These are phyloP conservation scores for Cupressus sempervirens DNA, from an alignment of 75 land plant genomes.

Conservation along the genomic window DNA sequence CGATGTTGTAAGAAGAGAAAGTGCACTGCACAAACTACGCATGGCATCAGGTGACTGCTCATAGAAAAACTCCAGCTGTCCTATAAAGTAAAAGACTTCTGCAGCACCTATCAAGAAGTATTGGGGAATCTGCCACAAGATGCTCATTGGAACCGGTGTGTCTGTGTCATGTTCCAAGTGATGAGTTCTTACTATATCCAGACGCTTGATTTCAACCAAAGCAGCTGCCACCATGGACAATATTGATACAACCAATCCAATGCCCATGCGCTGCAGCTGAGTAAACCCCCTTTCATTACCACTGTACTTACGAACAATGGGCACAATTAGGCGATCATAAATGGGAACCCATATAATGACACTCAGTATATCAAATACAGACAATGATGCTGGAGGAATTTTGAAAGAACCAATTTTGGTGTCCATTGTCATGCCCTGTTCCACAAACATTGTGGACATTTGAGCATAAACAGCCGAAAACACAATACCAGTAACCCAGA, in stretches of 20 bases:
- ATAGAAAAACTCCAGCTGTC: constrained; percentile 82
- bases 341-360: constrained; percentile 81
- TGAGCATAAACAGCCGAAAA: constrained; percentile 73
- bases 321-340: constrained; percentile 72
- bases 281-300: constrained; percentile 69
- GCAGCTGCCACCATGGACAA: constrained; percentile 62
- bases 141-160: constrained; percentile 46
- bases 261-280: constrained; percentile 72
- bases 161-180: constrained; percentile 34
- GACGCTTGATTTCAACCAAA: constrained; percentile 51
- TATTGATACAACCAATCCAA: constrained; percentile 64
- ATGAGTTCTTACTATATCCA: constrained; percentile 27
- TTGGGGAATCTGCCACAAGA: constrained; percentile 81
- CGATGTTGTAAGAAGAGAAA: constrained; percentile 45
- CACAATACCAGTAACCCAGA: constrained; percentile 61
- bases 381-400: constrained; percentile 63
- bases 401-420: constrained; percentile 45
- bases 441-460: constrained; percentile 70
- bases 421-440: constrained; percentile 71
- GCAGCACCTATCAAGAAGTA: constrained; percentile 67
- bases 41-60: constrained; percentile 83
- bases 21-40: constrained; percentile 63
- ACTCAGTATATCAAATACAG: constrained; percentile 64
- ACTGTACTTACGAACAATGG: constrained; percentile 53
- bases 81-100: constrained; percentile 68